Evolutionary conservation across 441 rosid species (phyloP), one percentile per base, ranked within the genome.

Genomic region (Arabidopsis hybrid): DNA sequence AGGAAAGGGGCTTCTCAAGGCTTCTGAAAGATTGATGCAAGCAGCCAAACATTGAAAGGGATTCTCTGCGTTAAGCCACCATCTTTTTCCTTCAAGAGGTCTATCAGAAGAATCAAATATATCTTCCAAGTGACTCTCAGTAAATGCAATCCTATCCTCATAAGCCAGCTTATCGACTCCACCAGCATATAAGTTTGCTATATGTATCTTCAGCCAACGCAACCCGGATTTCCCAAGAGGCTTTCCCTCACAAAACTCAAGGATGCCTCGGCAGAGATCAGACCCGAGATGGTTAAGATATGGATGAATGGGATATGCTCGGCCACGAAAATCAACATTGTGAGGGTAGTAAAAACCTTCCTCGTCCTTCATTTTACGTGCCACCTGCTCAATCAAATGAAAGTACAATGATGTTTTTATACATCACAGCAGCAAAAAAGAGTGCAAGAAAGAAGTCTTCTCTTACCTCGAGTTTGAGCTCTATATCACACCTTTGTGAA

Each of bases 261-360:
- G 84, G 84, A 89, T 78, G 66, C 98, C 99, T 65, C 99, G 95
- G 69, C 99, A 96, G 18, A 93, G 79, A 85, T 93, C 98, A 80
- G 99, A 96, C 63, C 98, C 97, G 35, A 96, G 97, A 88, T 96
- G 99, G 73, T 96, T 93, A 74, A 96, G 84, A 81, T 93, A 74
- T 42, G 99, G 98, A 77, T 90, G 99, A 97, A 96, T 90, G 59
- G 99, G 99, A 76, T 96, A 96, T 46, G 98, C 99, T 80, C 99
- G 98, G 29, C 99, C 99, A 65, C 99, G 91, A 79, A 96, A 96
- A 84, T 96, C 99, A 79, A 96, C 84, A 66, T 90, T 96, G 84
- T 96, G 99, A 8, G 98, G 98, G 69, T 90, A 96, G 79, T 91
- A 93, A 71, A 93, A 96, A 74, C 97, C 97, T 55, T 86, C 96